phyloP scores from a whole-genome alignment of 345 rosid genomes.

The Firmiana major region DNA sequence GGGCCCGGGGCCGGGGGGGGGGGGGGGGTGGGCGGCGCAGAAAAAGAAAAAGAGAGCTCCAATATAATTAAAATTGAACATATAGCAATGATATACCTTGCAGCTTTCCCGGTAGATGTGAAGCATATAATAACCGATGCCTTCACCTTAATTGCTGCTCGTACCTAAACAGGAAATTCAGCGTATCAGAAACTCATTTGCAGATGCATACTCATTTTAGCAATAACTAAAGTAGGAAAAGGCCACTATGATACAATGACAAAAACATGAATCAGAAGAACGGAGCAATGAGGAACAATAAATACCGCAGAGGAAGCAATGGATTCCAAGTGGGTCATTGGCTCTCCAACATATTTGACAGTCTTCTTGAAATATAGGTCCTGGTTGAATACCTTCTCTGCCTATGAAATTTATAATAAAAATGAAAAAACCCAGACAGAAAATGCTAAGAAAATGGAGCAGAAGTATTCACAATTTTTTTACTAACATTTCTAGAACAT shows the following conservation, averaged over 20 bases:
- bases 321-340: conserved; percentile 94
- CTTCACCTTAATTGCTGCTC: conserved; percentile 98
- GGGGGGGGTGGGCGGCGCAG: not conserved
- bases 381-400: conserved; percentile 97
- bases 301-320: conserved; percentile 95
- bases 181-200: not conserved
- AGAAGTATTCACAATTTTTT: not conserved
- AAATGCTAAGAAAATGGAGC: not conserved
- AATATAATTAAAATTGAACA: not conserved
- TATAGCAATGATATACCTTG: conserved; percentile 44
- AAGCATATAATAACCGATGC: conserved; percentile 95
- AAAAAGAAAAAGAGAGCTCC: not conserved
- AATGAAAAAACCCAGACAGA: not conserved
- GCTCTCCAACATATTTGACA: conserved; percentile 93
- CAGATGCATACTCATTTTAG: not conserved
- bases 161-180: conserved; percentile 47
- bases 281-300: not conserved
- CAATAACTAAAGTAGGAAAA: not conserved
- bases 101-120: conserved; percentile 98
- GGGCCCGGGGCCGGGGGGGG: too few species aligned
- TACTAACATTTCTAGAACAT: not conserved
- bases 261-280: not conserved
- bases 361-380: conserved; percentile 89
- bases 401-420: conserved; percentile 37
- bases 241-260: not conserved